Evolutionary conservation across 495 filamentous ascomycete genomes (phyloP), one percentile per base, ranked within the genome.

Genomic region (Talaromyces trachyspermus): DNA sequence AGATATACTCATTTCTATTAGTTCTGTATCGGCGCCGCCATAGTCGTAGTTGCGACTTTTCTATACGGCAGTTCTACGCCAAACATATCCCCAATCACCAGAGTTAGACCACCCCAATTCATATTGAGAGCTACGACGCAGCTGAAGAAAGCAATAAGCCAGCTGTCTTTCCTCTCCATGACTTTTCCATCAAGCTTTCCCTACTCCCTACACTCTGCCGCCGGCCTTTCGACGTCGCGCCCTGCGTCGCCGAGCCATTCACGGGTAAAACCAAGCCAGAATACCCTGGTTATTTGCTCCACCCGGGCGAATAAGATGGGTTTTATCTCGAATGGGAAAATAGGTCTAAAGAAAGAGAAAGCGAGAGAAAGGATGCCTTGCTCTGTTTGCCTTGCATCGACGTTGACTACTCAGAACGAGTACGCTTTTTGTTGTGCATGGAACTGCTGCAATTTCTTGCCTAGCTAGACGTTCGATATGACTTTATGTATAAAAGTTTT

Each of bases 1-100:
- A n/a, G 30, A 53, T 66, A 55, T 38, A 15, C 49, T 43, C 44
- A 12, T 52, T 4, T 25, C 39, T 20, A 53, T n/a, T 55, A 96
- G 91, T 95, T 90, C 60, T 41, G 94, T 23, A 49, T 91, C 38
- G 92, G 92, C 25, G 85, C 88, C 2, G 71, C 72, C 26, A 62
- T 89, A 42, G 88, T 96, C 3, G 59, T 95, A 10, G 71, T 77
- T 43, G 83, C 90, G 19, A 95, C 88, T 3, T 95, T 86, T 48
- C 76, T 96, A 25, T 96, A 95, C 68, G 89, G 80, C 42, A 52
- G 42, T 44, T 53, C 60, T 14, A 51, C 48, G 2, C 40, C 26
- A 10, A 57, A 65, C 0, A 56, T 42, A 27, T 36, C 44, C 14
- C 61, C 68, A 17, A 69, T 80, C 26, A 49, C 37, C 18, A 66